A percentile compares a stretch with the other conserved stretches of the same genome.
Evolutionary conservation across 2,329 filamentous ascomycete species (phyloP).

Genomic region (Pezicula carpinea): DNA sequence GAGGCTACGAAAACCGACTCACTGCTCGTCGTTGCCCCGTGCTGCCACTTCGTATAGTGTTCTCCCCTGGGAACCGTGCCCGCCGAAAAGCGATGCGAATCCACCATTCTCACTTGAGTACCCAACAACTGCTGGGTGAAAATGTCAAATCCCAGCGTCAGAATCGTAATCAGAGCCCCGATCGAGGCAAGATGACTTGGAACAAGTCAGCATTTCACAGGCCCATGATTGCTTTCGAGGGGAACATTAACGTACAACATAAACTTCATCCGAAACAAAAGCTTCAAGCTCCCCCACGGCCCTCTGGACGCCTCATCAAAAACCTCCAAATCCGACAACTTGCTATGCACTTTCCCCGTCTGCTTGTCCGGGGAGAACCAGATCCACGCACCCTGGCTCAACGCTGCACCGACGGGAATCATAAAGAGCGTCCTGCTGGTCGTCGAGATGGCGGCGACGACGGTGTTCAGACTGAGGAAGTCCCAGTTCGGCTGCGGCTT

Average conservation of each 20-base stretch:
- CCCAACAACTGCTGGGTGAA: background rate
- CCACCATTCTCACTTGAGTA: background rate
- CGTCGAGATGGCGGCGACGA: background rate
- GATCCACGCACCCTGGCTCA: background rate
- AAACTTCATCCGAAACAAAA: background rate
- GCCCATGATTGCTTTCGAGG: background rate
- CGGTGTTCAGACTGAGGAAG: background rate
- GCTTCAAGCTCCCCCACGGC: background rate
- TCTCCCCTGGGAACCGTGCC: background rate
- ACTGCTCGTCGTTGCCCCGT: background rate
- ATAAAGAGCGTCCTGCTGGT: background rate
- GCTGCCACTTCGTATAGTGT: background rate
- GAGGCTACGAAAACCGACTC: background rate
- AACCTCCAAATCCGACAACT: background rate
- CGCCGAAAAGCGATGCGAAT: background rate
- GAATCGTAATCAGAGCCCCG: background rate
- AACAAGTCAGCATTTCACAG: background rate
- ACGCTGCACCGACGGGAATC: background rate
- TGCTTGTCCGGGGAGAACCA: background rate
- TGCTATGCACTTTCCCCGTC: background rate
- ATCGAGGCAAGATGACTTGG: background rate
- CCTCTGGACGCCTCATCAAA: constrained; percentile 2
- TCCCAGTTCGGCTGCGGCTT: background rate
- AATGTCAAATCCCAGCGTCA: background rate
- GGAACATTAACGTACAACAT: background rate